A percentile compares a stretch with the other conserved stretches of the same genome.
Conservation (phyloP, 257 asterid genomes). For the Nicotiana knightiana region DNA sequence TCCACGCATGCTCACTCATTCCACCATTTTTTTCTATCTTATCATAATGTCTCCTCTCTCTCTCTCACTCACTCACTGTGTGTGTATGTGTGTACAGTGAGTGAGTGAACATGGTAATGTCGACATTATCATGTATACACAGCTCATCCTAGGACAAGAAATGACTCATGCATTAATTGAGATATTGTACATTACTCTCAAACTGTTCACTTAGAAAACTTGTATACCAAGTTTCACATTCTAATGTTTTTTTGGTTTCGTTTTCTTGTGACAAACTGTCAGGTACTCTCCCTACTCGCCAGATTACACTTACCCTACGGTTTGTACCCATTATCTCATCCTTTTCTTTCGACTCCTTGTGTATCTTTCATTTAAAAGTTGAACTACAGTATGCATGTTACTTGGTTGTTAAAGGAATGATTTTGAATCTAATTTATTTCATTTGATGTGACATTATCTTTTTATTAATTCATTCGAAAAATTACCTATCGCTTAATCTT, state of each 20-base stretch:
- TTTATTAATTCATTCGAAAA: too few species aligned
- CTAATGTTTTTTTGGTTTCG: slow-evolving; percentile 7
- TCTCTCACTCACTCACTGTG: slow-evolving; percentile 10
- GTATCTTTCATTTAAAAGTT: neutral
- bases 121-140: neutral
- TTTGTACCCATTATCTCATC: slow-evolving; percentile 26
- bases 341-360: neutral
- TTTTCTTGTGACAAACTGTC: slow-evolving; percentile 17
- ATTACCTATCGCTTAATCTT: too few species aligned
- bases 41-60: slow-evolving; percentile 1
- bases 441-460: neutral
- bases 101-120: neutral
- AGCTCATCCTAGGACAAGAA: neutral
- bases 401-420: neutral
- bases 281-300: slow-evolving; percentile 90
- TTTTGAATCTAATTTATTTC: neutral
- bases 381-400: neutral
- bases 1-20: slow-evolving; percentile 37
- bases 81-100: too few species aligned
- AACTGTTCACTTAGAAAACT: neutral
- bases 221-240: slow-evolving; percentile 1
- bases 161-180: neutral
- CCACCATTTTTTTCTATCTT: slow-evolving; percentile 21
- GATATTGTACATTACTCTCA: neutral
- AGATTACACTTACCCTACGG: slow-evolving; percentile 77